Evolutionary conservation across 768 basidiomycete species (phyloP), one percentile per base, ranked within the genome.

Genomic region (Rhizopogon vinicolor): DNA sequence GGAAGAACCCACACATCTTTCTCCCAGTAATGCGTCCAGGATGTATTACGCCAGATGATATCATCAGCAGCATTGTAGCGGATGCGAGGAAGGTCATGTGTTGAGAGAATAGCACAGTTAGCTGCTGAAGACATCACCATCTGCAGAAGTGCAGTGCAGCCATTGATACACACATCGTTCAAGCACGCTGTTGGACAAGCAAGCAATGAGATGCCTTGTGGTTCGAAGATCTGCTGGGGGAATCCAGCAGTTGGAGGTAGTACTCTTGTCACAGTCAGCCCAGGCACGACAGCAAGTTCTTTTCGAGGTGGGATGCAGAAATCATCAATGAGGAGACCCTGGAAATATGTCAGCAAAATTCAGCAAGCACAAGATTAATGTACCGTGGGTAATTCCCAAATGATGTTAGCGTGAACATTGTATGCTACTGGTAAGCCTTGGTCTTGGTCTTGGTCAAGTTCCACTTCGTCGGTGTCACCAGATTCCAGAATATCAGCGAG

Each of bases 1-100:
- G 74, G 75, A 1, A 76, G 19, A 3, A 75, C 66, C 74, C 73
- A 76, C 0, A 64, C 13, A 5, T 55, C 35, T 43, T 65, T 68
- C 0, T 18, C 12, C 72, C 72, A 74, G 44, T 65, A 76, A 14
- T 46, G 22, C 0, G 60, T 59, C 3, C 35, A 45, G 0, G 25
- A 14, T 0, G 55, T 53, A 1, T 48, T 29, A 1, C 54, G 33
- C 71, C 70, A 74, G 0, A 74, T 10, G 0, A 64, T 54, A 0
- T 29, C 14, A 22, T 59, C 50, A 18, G 44, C 5, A n/a, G 46
- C 28, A 22, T 46, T 53, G 39, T 53, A 45, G 12, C 37, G 14
- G 16, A 33, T 42, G 35, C 31, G 35, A 7, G 48, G 33, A 13
- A 60, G 54, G 25, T 54, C 46, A 19, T 54, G 48, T 10, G 49